Evolutionary conservation across 148 eudicot species (phyloP).

Genomic region (Silene conica): DNA sequence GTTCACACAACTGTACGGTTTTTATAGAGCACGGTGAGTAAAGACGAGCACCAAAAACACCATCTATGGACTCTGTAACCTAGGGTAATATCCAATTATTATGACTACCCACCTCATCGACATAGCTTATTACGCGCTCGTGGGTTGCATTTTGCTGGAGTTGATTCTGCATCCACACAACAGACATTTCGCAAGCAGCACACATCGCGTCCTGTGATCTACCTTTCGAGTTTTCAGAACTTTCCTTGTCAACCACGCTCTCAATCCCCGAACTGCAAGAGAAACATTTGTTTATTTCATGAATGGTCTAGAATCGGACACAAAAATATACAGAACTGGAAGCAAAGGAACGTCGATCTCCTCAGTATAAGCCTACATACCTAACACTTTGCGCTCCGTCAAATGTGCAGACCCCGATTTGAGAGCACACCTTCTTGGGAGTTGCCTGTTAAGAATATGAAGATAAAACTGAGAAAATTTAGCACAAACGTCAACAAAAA

Average conservation of each 20-base stretch:
- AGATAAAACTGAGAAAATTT: slow-evolving; percentile 1
- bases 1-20: slow-evolving; percentile 64
- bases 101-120: slow-evolving; percentile 44
- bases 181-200: slow-evolving; percentile 89
- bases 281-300: neutral
- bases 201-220: slow-evolving; percentile 51
- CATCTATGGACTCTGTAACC: too few species aligned
- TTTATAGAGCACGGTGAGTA: slow-evolving; percentile 8
- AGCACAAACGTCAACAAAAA: too few species aligned
- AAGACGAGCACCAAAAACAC: neutral
- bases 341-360: neutral
- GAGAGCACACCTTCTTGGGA: slow-evolving; percentile 85
- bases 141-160: slow-evolving; percentile 66
- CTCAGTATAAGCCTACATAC: slow-evolving; percentile 51
- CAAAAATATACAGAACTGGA: neutral
- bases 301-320: neutral
- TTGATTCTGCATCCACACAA: slow-evolving; percentile 87
- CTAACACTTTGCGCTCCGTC: slow-evolving; percentile 80
- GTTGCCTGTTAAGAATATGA: slow-evolving; percentile 38
- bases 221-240: slow-evolving; percentile 33
- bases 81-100: neutral
- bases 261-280: slow-evolving; percentile 61
- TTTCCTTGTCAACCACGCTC: slow-evolving; percentile 61
- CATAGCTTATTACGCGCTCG: slow-evolving; percentile 58
- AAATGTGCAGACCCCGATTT: slow-evolving; percentile 71